phyloP scores from a whole-genome alignment of 148 eudicot species.

The Camellia granthamiana region DNA sequence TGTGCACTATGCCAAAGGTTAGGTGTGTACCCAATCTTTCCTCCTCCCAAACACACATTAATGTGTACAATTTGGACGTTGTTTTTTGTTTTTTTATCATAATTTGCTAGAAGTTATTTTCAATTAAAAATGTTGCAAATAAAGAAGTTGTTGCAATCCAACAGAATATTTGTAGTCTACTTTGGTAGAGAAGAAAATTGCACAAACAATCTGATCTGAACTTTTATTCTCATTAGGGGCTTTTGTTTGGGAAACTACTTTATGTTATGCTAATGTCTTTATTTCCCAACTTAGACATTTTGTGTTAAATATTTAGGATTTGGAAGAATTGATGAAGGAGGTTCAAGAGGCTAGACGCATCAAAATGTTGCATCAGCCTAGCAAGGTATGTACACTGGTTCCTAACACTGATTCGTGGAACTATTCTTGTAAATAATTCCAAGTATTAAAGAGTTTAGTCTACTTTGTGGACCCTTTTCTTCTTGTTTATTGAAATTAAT shows the following conservation, averaged over 20 bases:
- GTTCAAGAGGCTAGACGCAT: slow-evolving; percentile 99
- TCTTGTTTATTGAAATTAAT: not conserved
- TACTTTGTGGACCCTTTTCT: not conserved
- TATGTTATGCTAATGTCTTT: not conserved
- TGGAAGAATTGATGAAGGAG: slow-evolving; percentile 89
- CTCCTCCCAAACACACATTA: too few species aligned
- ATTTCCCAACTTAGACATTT: not conserved
- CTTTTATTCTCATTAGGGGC: not conserved
- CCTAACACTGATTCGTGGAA: not conserved
- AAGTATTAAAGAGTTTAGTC: not conserved
- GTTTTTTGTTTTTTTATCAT: not conserved
- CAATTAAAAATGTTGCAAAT: not conserved
- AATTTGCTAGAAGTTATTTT: not conserved
- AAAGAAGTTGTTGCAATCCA: not conserved
- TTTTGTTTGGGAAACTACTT: not conserved
- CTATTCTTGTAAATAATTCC: not conserved
- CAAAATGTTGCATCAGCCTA: slow-evolving; percentile 98
- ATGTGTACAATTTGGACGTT: too few species aligned
- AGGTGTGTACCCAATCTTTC: too few species aligned
- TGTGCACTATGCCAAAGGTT: too few species aligned
- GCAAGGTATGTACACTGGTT: slow-evolving; percentile 56
- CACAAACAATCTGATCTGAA: not conserved
- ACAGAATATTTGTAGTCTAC: not conserved
- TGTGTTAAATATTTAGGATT: slow-evolving; percentile 49
- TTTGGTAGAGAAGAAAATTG: not conserved